A percentile compares a stretch with the other conserved stretches of the same genome.
Evolutionary conservation across 2,329 filamentous ascomycete species (phyloP).

Genomic region (Aspergillus bombycis): DNA sequence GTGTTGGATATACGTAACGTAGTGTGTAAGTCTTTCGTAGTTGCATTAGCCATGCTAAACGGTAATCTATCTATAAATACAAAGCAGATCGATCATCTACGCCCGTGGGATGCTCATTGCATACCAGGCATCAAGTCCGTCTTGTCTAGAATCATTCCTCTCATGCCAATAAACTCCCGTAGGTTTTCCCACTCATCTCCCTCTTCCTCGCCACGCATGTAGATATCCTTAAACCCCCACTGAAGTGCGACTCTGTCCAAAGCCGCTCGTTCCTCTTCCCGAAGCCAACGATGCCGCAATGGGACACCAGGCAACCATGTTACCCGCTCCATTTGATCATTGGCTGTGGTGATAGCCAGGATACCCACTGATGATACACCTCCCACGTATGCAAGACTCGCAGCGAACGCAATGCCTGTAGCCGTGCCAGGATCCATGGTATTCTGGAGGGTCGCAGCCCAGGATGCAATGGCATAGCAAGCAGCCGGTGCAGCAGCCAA

Average conservation of each 20-base stretch:
- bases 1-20: background rate
- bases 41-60: background rate
- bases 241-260: slow-evolving; percentile 83
- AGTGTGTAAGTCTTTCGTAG: background rate
- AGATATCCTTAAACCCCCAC: slow-evolving; percentile 86
- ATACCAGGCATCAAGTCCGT: slow-evolving; percentile 92
- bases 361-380: slow-evolving; percentile 81
- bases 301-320: slow-evolving; percentile 86
- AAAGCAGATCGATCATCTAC: background rate
- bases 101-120: slow-evolving; percentile 56
- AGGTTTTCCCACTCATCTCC: slow-evolving; percentile 87
- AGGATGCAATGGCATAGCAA: slow-evolving; percentile 69
- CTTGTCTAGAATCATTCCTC: slow-evolving; percentile 87
- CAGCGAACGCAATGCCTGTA: slow-evolving; percentile 76
- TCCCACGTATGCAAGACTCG: slow-evolving; percentile 79
- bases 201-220: slow-evolving; percentile 84
- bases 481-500: slow-evolving; percentile 37
- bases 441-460: slow-evolving; percentile 67
- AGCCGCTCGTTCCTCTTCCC: slow-evolving; percentile 86
- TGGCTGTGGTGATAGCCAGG: slow-evolving; percentile 81
- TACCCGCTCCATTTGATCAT: slow-evolving; percentile 93
- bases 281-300: slow-evolving; percentile 78
- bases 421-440: slow-evolving; percentile 77
- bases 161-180: slow-evolving; percentile 77
- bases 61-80: background rate